Percentiles rank a stretch among this genome's conserved stretches.
These are phyloP conservation scores for Fusarium pseudocircinatum DNA, from an alignment of 2,329 filamentous ascomycete species.

Conservation along the genomic window DNA sequence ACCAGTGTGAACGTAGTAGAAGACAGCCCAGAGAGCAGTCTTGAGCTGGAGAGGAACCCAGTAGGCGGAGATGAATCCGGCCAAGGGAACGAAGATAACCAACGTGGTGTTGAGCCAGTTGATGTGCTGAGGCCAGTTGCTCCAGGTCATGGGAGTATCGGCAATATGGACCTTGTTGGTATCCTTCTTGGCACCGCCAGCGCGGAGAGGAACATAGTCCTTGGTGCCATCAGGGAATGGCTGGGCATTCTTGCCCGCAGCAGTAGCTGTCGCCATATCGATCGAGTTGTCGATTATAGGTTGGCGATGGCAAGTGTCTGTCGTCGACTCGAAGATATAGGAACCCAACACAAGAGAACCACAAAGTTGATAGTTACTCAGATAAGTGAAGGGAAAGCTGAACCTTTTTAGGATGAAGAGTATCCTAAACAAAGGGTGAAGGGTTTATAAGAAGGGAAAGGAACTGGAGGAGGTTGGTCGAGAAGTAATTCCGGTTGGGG, in stretches of 20 bases:
- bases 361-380: constrained; percentile 30
- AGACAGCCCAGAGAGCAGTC: constrained; percentile 77
- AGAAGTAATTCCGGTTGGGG: constrained; percentile 32
- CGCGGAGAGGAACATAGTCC: constrained; percentile 63
- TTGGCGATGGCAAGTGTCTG: constrained; percentile 24
- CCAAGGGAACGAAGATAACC: constrained; percentile 80
- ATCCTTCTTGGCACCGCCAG: constrained; percentile 30
- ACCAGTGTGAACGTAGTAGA: constrained; percentile 86
- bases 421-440: constrained; percentile 32
- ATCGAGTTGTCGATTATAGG: constrained; percentile 5
- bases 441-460: constrained; percentile 4
- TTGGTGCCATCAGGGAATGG: constrained; percentile 63
- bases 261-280: constrained; percentile 52
- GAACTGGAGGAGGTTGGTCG: constrained; percentile 25
- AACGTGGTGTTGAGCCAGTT: constrained; percentile 91
- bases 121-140: constrained; percentile 92
- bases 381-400: constrained; percentile 15
- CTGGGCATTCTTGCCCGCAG: constrained; percentile 49
- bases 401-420: constrained; percentile 25
- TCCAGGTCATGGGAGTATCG: constrained; percentile 79
- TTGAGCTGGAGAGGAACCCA: constrained; percentile 80
- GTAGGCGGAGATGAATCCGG: constrained; percentile 77
- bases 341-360: constrained; percentile 35
- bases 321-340: constrained; percentile 16
- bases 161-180: constrained; percentile 73